These are phyloP conservation scores for Tuber indicum DNA, from an alignment of 495 filamentous ascomycete species.

Conservation along the genomic window DNA sequence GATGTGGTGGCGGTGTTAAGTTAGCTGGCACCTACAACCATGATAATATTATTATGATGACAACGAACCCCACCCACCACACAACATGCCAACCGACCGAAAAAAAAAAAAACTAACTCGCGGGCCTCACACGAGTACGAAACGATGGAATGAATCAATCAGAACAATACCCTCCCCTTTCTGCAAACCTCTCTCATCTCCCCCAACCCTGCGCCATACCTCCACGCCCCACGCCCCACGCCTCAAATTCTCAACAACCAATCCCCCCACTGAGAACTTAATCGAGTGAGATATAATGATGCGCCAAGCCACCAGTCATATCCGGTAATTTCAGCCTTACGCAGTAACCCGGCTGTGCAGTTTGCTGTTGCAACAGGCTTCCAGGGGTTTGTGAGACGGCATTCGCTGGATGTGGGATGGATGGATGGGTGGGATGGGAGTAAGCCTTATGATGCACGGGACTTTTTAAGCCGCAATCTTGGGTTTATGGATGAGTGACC, in stretches of 20 bases:
- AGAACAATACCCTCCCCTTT: neutral
- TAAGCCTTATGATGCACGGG: neutral
- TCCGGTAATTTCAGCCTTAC: slow-evolving; percentile 1
- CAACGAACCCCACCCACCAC: too few relatives aligned
- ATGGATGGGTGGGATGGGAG: neutral
- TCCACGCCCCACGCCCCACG: neutral
- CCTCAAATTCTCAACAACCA: neutral
- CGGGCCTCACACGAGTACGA: too few relatives aligned
- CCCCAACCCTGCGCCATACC: neutral
- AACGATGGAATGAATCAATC: too few relatives aligned
- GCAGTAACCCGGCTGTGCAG: neutral
- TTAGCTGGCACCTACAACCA: too few relatives aligned
- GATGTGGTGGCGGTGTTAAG: too few relatives aligned
- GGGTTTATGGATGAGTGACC: neutral
- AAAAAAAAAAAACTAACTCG: too few relatives aligned
- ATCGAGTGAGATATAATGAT: neutral
- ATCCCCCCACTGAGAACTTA: neutral
- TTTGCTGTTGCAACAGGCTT: neutral
- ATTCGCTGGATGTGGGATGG: neutral
- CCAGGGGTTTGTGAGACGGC: neutral
- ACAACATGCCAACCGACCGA: too few relatives aligned
- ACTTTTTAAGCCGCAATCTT: neutral
- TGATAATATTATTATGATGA: too few relatives aligned
- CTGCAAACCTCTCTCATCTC: neutral
- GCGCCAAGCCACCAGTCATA: neutral